Evolutionary conservation across 2,329 filamentous ascomycete genomes (phyloP), one percentile per base, ranked within the genome.

Genomic region (Cordyceps javanica): DNA sequence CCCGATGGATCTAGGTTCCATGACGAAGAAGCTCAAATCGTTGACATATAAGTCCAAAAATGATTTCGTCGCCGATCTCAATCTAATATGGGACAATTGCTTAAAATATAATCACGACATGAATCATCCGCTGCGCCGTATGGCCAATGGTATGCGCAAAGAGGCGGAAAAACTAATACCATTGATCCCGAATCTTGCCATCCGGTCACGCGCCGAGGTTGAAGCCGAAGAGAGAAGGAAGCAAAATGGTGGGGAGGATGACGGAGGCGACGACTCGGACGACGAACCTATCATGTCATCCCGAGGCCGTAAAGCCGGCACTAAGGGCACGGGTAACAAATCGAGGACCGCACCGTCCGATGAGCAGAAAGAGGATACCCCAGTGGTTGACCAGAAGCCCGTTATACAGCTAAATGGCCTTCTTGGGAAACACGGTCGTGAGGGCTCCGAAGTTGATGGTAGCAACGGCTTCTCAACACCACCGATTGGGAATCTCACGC

Each of bases 251-350:
- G 88, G 88, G 46, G 88, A 91, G 60, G 85, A 90, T 62, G 91
- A 93, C 64, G 89, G 81, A 39, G 90, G 82, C 28, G 93, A 97
- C 59, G 93, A 97, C 71, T 96, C 91, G 64, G 93, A 97, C 67
- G 93, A 97, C 69, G 92, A 96, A 72, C 94, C 94, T 9, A 97
- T 99, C 68, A 97, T 97, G 90, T 94, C 94, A 59, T 97, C 93
- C 51, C 85, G 94, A 63, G 94, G 94, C 55, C 87, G 94, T 45
- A 96, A 93, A 70, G 90, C 91, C 16, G 68, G 69, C 3, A 89
- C 90, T 64, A 92, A 89, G 68, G 88, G 91, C 23, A 85, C 86
- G 14, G 51, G 51, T 61, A 93, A 88, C 63, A 86, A 88, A 65
- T 86, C 88, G 21, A 84, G 91, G 53, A 93, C 91, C 66, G 87